phyloP scores from a whole-genome alignment of 108 stramenopile species.

The Nitzschia sp. region DNA sequence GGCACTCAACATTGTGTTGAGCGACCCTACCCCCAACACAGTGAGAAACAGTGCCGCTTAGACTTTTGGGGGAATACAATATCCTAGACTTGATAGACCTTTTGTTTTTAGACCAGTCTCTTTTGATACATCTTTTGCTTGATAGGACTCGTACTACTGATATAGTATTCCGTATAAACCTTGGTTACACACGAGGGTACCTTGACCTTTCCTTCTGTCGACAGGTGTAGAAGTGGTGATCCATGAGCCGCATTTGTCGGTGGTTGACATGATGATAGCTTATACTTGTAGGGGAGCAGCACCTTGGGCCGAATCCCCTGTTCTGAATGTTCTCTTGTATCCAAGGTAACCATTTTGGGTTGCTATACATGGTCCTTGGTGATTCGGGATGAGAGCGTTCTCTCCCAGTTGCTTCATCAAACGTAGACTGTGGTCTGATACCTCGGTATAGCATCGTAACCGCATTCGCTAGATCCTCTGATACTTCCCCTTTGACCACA shows the following conservation, averaged over 20 bases:
- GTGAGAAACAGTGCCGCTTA: not conserved
- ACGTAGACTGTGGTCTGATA: conserved; percentile 3
- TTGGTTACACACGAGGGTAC: not conserved
- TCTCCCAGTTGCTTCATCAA: not conserved
- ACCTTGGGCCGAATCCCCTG: conserved; percentile 1
- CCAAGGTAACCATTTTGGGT: conserved; percentile 17
- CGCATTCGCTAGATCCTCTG: conserved; percentile 21
- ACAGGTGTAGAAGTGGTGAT: conserved; percentile 11
- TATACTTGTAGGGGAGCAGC: conserved; percentile 12
- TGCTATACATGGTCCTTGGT: conserved; percentile 11
- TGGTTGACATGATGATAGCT: conserved; percentile 22
- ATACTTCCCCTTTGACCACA: conserved; percentile 1
- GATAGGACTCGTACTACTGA: not conserved
- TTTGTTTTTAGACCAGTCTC: too few species aligned
- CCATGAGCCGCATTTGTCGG: conserved; percentile 6
- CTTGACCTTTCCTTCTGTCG: not conserved
- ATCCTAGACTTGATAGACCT: not conserved
- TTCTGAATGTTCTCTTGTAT: conserved; percentile 16
- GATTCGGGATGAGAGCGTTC: conserved; percentile 21
- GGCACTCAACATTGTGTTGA: conserved; percentile 13
- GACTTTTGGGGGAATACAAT: not conserved
- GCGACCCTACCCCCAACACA: not conserved
- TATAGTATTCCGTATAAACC: not conserved
- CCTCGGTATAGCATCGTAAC: conserved; percentile 11
- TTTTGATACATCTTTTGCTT: not conserved